These are phyloP conservation scores for Rhizophagus sp. DNA, from an alignment of 192 early-diverging fungal genomes.

Conservation along the genomic window DNA sequence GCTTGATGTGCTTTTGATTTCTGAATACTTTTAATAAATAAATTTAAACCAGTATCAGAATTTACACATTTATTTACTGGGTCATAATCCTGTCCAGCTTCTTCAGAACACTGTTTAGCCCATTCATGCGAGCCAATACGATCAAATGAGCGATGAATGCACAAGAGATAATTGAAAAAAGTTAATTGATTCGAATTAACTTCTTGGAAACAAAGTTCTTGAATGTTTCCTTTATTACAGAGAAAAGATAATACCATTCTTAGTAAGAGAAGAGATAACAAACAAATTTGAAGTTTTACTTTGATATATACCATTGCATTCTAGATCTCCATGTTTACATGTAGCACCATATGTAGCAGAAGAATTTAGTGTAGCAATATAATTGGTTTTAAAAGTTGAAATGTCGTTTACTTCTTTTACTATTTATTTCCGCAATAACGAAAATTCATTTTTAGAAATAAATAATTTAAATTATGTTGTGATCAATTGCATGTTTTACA, in stretches of 20 bases:
- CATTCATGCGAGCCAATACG: constrained; percentile 33
- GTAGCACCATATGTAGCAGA: constrained; percentile 35
- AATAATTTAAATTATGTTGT: background rate
- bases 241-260: constrained; percentile 31
- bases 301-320: constrained; percentile 53
- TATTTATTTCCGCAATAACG: background rate
- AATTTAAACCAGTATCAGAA: constrained; percentile 37
- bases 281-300: background rate
- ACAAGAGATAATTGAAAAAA: constrained; percentile 43
- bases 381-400: constrained; percentile 46
- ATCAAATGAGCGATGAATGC: constrained; percentile 33
- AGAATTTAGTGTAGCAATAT: constrained; percentile 45
- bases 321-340: constrained; percentile 54
- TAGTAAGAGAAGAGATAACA: constrained; percentile 35
- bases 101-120: constrained; percentile 32
- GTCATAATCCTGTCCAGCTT: constrained; percentile 39
- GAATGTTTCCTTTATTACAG: constrained; percentile 38
- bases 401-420: constrained; percentile 47
- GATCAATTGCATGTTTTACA: background rate
- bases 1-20: constrained; percentile 42
- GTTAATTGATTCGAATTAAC: constrained; percentile 27
- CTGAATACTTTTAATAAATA: constrained; percentile 45
- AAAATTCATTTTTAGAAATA: background rate
- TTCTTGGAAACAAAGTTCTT: constrained; percentile 46
- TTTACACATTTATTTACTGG: constrained; percentile 44